Base-by-base conservation (phyloP, 176 grass and related monocot genomes). In the Neostapfia colusana region DNA sequence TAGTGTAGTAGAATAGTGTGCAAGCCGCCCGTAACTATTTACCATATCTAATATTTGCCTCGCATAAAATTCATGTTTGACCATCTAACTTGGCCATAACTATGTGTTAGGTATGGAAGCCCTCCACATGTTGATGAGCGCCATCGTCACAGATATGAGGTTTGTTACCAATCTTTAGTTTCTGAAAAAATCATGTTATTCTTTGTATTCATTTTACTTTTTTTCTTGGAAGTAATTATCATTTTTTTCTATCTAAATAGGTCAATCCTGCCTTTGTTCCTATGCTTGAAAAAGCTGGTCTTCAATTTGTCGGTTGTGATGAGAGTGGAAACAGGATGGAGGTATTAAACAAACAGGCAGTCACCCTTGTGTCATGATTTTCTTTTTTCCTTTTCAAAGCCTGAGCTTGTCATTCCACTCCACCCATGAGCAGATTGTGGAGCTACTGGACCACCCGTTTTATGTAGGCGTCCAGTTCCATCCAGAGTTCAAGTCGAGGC, bases 81-180 rank as follows among this genome's bases (percentile, higher is more conserved):
- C 45, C 61, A 63, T 55, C 63, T 86, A 70, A 84, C 53, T 27
- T 84, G 45, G 65, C 42, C 8, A 73, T 72, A 73, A 82, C 17
- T 69, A 6, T 65, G 46, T 97, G 31, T 73, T 81, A 99, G 95
- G 56, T 95, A 99, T 40, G 85, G 83, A 80, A 80, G 73, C 83
- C 58, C 63, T 84, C 21, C 81, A 55, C 87, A 92, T 88, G 85
- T 95, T 70, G 95, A 95, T 88, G 95, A 99, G 38, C 95, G 95
- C 7, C 95, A 99, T 82, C 91, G 91, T 53, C 95, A 99, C 74
- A 95, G 91, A 92, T 99, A 99, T 0, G 91, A 99, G 95, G 95
- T 95, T 84, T 84, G 48, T 7, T 26, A 42, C 34, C n/a, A 64
- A 73, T 78, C 4, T 28, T 28, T 28, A 37, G 64, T 72, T 88